Evolutionary conservation across 2,329 filamentous ascomycete species (phyloP).

Genomic region (Aspergillus phoenicis): DNA sequence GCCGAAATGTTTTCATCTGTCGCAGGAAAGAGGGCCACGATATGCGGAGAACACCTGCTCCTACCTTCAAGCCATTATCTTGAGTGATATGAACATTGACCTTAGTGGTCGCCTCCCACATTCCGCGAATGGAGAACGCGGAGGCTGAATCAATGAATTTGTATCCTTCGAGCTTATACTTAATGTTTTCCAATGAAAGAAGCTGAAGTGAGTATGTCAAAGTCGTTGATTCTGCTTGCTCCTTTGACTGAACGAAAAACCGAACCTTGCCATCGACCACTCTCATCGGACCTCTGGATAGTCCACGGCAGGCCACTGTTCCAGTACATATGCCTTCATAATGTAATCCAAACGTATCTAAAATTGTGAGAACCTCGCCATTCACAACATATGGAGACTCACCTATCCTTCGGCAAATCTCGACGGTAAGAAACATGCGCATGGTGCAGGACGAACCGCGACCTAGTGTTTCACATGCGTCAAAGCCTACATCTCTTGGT

Average conservation of each 20-base stretch:
- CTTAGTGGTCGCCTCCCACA: constrained; percentile 22
- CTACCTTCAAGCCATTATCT: constrained; percentile 10
- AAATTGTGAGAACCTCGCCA: not conserved
- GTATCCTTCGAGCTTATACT: constrained; percentile 1
- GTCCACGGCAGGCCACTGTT: constrained; percentile 11
- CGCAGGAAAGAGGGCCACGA: constrained; percentile 13
- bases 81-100: constrained; percentile 15
- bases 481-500: not conserved
- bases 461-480: constrained; percentile 2
- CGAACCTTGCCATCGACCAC: constrained; percentile 1
- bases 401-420: constrained; percentile 3
- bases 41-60: constrained; percentile 18
- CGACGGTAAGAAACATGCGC: constrained; percentile 13
- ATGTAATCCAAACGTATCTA: not conserved
- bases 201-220: constrained; percentile 8
- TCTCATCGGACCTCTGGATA: constrained; percentile 5
- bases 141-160: constrained; percentile 11
- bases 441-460: constrained; percentile 10
- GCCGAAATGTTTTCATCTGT: constrained; percentile 16
- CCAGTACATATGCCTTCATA: constrained; percentile 12
- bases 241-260: constrained; percentile 5
- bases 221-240: constrained; percentile 10
- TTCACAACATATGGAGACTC: not conserved
- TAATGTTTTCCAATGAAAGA: constrained; percentile 7
- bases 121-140: constrained; percentile 15